Evolutionary conservation across 2,329 filamentous ascomycete species (phyloP).

Genomic region (Aspergillus fischeri): DNA sequence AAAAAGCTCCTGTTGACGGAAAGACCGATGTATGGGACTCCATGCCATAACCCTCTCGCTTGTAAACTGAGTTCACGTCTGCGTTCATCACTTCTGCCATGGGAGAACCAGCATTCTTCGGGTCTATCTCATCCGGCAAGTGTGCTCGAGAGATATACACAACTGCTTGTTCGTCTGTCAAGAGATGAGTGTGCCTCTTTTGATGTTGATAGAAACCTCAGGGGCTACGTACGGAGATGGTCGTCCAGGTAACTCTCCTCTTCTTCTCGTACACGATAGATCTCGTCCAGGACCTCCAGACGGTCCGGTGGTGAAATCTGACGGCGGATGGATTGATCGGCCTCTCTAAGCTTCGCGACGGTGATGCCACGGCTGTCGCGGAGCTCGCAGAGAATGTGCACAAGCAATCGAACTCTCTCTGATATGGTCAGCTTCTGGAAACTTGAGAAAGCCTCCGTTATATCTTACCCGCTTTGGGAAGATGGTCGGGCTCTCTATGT

Average conservation of each 20-base stretch:
- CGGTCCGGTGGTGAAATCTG: conserved; percentile 27
- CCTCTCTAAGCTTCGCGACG: conserved; percentile 31
- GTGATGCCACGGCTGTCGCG: conserved; percentile 30
- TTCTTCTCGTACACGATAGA: conserved; percentile 31
- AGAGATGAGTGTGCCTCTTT: not conserved
- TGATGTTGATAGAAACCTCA: not conserved
- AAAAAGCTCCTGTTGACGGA: conserved; percentile 11
- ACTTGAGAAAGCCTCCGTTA: not conserved
- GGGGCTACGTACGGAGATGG: conserved; percentile 21
- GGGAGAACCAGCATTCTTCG: conserved; percentile 15
- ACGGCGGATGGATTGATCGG: conserved; percentile 31
- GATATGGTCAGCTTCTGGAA: conserved; percentile 2
- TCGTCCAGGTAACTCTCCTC: conserved; percentile 30
- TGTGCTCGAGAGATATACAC: conserved; percentile 26
- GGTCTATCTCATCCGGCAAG: conserved; percentile 22
- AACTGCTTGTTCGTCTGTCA: conserved; percentile 21
- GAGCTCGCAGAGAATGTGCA: conserved; percentile 33
- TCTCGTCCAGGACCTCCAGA: conserved; percentile 31
- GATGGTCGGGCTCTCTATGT: conserved; percentile 32
- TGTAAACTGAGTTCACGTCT: conserved; percentile 10
- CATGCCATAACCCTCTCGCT: conserved; percentile 14
- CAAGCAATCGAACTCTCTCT: conserved; percentile 29
- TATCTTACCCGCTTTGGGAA: conserved; percentile 27
- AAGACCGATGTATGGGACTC: conserved; percentile 21
- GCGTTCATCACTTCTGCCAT: conserved; percentile 6